Percentiles rank a stretch among this genome's conserved stretches.
Conservation (phyloP, 2,329 filamentous ascomycete genomes). For the Chalara sp. region DNA sequence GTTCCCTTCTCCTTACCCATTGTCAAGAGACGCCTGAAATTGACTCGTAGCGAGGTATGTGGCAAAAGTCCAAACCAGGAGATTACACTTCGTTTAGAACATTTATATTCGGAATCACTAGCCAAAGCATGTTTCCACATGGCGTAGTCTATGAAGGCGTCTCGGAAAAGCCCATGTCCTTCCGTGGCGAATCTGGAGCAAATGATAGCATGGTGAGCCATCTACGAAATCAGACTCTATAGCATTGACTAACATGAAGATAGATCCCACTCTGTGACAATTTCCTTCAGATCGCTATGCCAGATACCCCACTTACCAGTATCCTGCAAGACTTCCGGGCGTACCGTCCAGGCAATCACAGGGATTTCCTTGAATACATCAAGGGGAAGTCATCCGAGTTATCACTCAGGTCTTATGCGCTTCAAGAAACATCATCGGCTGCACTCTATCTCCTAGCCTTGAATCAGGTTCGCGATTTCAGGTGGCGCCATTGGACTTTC, state of each 20-base stretch:
- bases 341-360: conserved; percentile 85
- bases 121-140: conserved; percentile 87
- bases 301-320: conserved; percentile 77
- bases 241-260: too few relatives aligned
- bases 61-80: conserved; percentile 75
- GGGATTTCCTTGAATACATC: conserved; percentile 74
- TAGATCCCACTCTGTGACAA: conserved; percentile 82
- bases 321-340: conserved; percentile 84
- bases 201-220: conserved; percentile 76
- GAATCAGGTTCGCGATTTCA: conserved; percentile 72
- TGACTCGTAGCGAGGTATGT: conserved; percentile 58
- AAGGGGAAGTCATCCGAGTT: conserved; percentile 40
- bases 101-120: conserved; percentile 95
- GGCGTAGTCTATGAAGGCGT: conserved; percentile 87
- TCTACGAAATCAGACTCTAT: too few relatives aligned
- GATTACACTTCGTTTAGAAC: conserved; percentile 88
- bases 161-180: conserved; percentile 66
- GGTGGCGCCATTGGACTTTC: conserved; percentile 83
- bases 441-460: conserved; percentile 60
- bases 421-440: conserved; percentile 45
- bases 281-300: conserved; percentile 80
- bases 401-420: conserved; percentile 52
- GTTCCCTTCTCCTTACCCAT: neutral
- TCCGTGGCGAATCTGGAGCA: conserved; percentile 87
- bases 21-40: conserved; percentile 18